Conservation (phyloP, 257 asterid genomes). For the Petrea volubilis region DNA sequence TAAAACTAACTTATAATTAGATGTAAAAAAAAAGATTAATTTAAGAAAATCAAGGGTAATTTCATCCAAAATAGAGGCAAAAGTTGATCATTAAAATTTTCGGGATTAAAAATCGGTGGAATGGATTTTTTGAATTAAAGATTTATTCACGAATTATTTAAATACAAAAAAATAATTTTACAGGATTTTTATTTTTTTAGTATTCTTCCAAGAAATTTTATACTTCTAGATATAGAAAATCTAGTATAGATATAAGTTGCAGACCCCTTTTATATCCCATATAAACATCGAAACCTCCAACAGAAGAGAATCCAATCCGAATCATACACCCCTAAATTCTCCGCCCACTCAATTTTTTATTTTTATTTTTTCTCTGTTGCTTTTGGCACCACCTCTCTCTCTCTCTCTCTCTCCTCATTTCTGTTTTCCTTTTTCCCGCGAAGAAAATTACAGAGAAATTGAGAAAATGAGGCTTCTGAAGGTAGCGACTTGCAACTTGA, state of each 20-base stretch:
- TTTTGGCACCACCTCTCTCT: neutral
- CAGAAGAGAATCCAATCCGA: neutral
- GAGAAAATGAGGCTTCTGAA: constrained; percentile 82
- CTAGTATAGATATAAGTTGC: neutral
- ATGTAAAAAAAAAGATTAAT: too few relatives aligned
- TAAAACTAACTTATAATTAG: too few relatives aligned
- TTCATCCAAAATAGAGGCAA: too few relatives aligned
- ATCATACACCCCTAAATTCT: constrained; percentile 18
- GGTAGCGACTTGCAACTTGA: constrained; percentile 90
- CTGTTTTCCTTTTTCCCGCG: neutral
- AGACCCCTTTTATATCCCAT: neutral
- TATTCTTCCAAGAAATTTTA: too few relatives aligned
- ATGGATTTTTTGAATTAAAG: too few relatives aligned
- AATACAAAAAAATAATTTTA: too few relatives aligned
- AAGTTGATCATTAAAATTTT: too few relatives aligned
- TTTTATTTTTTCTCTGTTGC: neutral
- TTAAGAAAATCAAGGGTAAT: too few relatives aligned
- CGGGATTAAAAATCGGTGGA: too few relatives aligned
- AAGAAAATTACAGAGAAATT: neutral
- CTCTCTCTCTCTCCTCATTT: neutral
- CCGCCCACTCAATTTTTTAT: neutral
- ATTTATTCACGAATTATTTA: too few relatives aligned
- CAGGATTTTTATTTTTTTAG: too few relatives aligned
- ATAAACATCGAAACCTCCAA: constrained; percentile 8
- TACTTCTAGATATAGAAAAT: too few relatives aligned